Percentiles rank a stretch among this genome's conserved stretches.
These are phyloP conservation scores for Apium graveolens DNA, from an alignment of 129 eudicot species.

Conservation along the genomic window DNA sequence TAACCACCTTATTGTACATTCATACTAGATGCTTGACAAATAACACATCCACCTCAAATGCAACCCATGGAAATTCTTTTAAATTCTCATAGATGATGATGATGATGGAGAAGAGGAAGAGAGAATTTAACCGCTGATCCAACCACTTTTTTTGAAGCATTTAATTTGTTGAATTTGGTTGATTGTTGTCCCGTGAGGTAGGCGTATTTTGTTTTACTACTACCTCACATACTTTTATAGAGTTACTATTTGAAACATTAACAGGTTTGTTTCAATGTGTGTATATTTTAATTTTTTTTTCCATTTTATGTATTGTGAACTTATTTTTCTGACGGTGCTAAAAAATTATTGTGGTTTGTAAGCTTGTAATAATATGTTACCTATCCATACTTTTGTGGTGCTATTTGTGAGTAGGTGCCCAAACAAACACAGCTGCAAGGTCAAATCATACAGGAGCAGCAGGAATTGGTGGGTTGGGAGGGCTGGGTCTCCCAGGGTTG, in stretches of 20 bases:
- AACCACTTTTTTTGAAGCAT: not conserved
- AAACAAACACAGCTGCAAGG: slow-evolving; percentile 51
- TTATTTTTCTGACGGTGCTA: not conserved
- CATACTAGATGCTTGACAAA: not conserved
- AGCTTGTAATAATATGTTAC: not conserved
- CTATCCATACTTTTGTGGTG: not conserved
- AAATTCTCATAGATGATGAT: not conserved
- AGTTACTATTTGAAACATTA: not conserved
- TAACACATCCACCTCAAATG: not conserved
- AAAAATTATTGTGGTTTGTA: not conserved
- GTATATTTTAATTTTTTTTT: not conserved
- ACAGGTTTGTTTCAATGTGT: not conserved
- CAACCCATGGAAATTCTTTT: not conserved
- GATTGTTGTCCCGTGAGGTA: not conserved
- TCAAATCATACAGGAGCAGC: slow-evolving; percentile 45
- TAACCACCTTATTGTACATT: not conserved
- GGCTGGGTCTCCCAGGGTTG: slow-evolving; percentile 66
- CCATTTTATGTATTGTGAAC: not conserved
- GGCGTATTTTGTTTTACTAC: too few relatives aligned
- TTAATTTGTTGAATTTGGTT: too few relatives aligned
- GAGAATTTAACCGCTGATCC: not conserved
- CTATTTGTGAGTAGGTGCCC: slow-evolving; percentile 26
- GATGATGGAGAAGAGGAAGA: not conserved
- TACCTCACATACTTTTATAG: not conserved
- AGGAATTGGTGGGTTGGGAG: slow-evolving; percentile 61